phyloP scores from a whole-genome alignment of 306 rosid species.

The Prunus fruticosa region DNA sequence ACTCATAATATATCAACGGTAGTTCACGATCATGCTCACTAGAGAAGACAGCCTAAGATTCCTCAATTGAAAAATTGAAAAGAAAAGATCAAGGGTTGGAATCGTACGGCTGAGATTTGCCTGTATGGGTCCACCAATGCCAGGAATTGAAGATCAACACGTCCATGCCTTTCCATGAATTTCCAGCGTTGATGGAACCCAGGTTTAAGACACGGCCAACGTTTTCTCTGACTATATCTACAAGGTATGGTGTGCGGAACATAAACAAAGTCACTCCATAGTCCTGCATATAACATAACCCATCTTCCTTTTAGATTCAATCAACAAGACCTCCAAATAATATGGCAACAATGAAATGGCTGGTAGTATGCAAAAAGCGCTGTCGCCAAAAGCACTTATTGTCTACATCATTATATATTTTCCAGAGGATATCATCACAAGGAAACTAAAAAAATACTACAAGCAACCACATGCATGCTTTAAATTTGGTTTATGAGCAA shows the following conservation, averaged over 20 bases:
- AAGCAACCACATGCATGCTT: neutral
- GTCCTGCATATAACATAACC: constrained; percentile 43
- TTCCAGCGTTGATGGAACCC: constrained; percentile 65
- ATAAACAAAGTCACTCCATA: constrained; percentile 63
- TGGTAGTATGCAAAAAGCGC: too few species aligned
- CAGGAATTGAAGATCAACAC: constrained; percentile 82
- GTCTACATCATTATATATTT: too few species aligned
- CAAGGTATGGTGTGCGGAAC: constrained; percentile 78
- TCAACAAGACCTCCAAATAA: too few species aligned
- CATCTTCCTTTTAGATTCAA: too few species aligned
- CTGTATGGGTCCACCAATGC: constrained; percentile 98
- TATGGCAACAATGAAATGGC: too few species aligned
- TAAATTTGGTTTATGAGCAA: neutral
- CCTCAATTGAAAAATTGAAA: too few species aligned
- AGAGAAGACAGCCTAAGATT: too few species aligned
- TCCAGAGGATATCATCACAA: too few species aligned
- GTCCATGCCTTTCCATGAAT: constrained; percentile 85
- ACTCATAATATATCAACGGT: neutral
- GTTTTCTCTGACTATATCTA: constrained; percentile 57
- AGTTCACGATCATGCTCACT: neutral
- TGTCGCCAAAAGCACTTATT: too few species aligned
- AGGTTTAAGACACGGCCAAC: constrained; percentile 70
- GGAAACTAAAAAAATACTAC: neutral
- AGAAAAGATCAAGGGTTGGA: neutral
- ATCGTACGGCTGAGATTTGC: constrained; percentile 72